phyloP scores from a whole-genome alignment of 257 asterid species.

The Cynanchum wilfordii region DNA sequence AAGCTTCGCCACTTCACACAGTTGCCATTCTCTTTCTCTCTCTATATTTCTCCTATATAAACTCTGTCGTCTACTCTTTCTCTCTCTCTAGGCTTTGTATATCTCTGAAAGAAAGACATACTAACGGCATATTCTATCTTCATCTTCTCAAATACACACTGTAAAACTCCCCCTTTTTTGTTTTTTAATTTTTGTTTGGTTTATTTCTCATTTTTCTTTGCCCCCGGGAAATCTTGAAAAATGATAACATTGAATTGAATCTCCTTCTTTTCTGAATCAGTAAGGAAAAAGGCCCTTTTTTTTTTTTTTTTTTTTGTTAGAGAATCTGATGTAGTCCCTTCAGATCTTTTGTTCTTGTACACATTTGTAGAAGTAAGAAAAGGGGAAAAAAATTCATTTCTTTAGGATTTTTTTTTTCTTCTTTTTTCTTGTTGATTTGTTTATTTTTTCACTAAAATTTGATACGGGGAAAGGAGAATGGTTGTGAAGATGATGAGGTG shows the following conservation, averaged over 20 bases:
- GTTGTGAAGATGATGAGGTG: constrained; percentile 91
- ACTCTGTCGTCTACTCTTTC: background rate
- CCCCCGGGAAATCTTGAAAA: constrained; percentile 9
- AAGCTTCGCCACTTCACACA: background rate
- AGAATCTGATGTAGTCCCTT: constrained; percentile 24
- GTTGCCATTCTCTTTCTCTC: background rate
- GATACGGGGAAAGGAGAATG: constrained; percentile 29
- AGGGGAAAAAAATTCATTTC: background rate
- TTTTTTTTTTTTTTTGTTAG: too few relatives aligned
- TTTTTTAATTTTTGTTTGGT: background rate
- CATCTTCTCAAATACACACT: background rate
- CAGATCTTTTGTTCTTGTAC: constrained; percentile 25
- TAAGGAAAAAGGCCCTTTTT: background rate
- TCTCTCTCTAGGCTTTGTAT: constrained; percentile 13
- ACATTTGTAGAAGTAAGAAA: background rate
- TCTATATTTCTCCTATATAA: background rate
- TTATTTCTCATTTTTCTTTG: too few relatives aligned
- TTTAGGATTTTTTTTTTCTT: background rate
- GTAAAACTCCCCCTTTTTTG: background rate
- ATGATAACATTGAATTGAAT: background rate
- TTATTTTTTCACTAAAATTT: constrained; percentile 9
- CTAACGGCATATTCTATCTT: constrained; percentile 29
- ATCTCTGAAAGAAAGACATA: constrained; percentile 1
- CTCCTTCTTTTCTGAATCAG: background rate
- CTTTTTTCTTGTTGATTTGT: background rate